A percentile compares a stretch with the other conserved stretches of the same genome.
Evolutionary conservation across 1,139 yeast genomes (phyloP).

Genomic region (Sugiyamaella novakii): DNA sequence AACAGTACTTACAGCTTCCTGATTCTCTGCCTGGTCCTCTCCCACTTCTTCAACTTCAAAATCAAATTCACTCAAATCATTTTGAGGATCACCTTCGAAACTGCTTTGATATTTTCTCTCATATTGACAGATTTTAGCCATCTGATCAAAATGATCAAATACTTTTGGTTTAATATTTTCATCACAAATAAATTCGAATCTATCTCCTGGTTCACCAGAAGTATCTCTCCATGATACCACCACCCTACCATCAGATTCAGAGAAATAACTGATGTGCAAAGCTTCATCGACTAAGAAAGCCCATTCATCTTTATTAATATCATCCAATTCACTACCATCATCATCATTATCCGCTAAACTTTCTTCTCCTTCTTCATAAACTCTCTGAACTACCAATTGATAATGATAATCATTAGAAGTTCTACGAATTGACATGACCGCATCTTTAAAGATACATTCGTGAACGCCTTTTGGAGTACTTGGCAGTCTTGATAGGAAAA

Average conservation of each 20-base stretch:
- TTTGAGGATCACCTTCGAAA: slow-evolving; percentile 50
- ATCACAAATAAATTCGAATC: slow-evolving; percentile 77
- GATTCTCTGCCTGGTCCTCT: neutral
- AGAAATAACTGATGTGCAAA: slow-evolving; percentile 52
- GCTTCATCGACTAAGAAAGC: slow-evolving; percentile 67
- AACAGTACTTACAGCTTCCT: neutral
- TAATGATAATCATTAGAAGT: slow-evolving; percentile 68
- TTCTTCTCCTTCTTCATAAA: slow-evolving; percentile 67
- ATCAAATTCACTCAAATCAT: slow-evolving; percentile 60
- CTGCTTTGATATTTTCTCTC: slow-evolving; percentile 70
- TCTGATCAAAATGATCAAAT: slow-evolving; percentile 64
- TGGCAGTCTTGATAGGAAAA: slow-evolving; percentile 71
- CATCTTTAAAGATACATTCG: slow-evolving; percentile 80
- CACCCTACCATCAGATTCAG: slow-evolving; percentile 47
- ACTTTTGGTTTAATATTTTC: slow-evolving; percentile 58
- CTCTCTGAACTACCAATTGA: slow-evolving; percentile 71
- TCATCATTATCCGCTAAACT: slow-evolving; percentile 58
- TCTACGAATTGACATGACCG: slow-evolving; percentile 69
- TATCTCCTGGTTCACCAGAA: slow-evolving; percentile 85
- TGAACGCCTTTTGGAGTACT: slow-evolving; percentile 82
- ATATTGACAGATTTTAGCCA: slow-evolving; percentile 69
- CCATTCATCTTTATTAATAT: slow-evolving; percentile 63
- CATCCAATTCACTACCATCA: slow-evolving; percentile 55
- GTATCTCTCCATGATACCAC: slow-evolving; percentile 80
- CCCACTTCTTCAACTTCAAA: slow-evolving; percentile 29